Evolutionary conservation across 1,284 basidiomycete genomes (phyloP), one percentile per base, ranked within the genome.

Genomic region (Cystobasidiaceae sp.): DNA sequence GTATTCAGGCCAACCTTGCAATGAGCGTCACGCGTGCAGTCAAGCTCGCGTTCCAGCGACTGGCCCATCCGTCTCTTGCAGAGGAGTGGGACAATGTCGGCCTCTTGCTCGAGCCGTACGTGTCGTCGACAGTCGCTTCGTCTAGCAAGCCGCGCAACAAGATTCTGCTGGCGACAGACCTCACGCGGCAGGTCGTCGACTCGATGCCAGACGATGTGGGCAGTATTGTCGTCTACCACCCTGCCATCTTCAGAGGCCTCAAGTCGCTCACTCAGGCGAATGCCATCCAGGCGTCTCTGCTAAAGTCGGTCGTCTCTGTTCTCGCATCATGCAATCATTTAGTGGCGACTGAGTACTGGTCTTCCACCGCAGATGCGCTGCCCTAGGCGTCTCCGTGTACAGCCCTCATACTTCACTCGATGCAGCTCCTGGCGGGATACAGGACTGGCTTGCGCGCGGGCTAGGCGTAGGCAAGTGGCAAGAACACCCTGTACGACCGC

Each of bases 1-100:
- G n/a, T n/a, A n/a, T n/a, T n/a, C n/a, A n/a, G n/a, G n/a, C n/a
- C n/a, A n/a, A n/a, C n/a, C n/a, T n/a, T n/a, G n/a, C n/a, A 49
- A 67, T 67, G 66, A 51, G 59, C 33, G 23, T 67, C 13, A 49
- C 60, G 25, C 63, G 55, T 55, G 67, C 67, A 19, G 67, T 68
- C 23, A 37, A 64, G 49, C 37, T 45, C n/a, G 52, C 67, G 17
- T 65, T 68, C 55, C 45, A 64, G 25, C 28, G 50, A 11, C 25
- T 68, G 11, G 67, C 67, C 8, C 67, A 63, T n/a, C 48, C 63
- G 25, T 48, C 44, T 11, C 56, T 64, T 25, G 67, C 61, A 30
- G 51, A 54, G 28, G 49, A 49, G 4, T 68, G 67, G 67, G 67
- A 68, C 49, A 68, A 68, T 39, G 56, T 54, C 19, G 67, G 46